phyloP scores from a whole-genome alignment of 352 stramenopile species.

The Albugo laibachii region DNA sequence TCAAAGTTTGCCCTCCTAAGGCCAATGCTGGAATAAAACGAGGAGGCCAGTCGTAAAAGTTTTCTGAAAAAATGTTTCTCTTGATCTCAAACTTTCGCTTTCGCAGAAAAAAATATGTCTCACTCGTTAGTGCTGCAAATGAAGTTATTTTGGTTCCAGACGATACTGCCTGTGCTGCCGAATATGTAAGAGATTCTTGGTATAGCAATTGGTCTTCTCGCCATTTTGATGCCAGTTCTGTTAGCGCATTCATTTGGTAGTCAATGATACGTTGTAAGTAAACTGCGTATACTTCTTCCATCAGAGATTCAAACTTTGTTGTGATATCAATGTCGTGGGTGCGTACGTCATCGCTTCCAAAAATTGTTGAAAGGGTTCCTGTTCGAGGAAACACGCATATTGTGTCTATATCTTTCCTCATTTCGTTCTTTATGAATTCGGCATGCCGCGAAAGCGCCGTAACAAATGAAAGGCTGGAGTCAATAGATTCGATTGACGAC shows the following conservation, averaged over 20 bases:
- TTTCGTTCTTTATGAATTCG: constrained; percentile 55
- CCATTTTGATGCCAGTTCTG: not conserved
- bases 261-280: not conserved
- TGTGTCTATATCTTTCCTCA: constrained; percentile 47
- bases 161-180: not conserved
- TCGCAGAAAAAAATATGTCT: not conserved
- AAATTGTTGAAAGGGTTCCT: constrained; percentile 46
- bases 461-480: constrained; percentile 1
- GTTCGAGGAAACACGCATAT: constrained; percentile 43
- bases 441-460: constrained; percentile 25
- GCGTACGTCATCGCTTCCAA: constrained; percentile 20
- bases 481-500: constrained; percentile 8
- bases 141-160: not conserved
- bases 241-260: not conserved
- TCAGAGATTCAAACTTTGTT: not conserved
- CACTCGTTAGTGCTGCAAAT: not conserved
- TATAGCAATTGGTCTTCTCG: not conserved
- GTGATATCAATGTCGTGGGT: not conserved
- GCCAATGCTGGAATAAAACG: constrained; percentile 16
- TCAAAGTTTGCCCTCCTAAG: constrained; percentile 13
- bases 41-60: constrained; percentile 7
- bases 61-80: constrained; percentile 1
- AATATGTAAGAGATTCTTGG: not conserved
- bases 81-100: constrained; percentile 6
- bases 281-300: not conserved